These are phyloP conservation scores for Botryotinia calthae DNA, from an alignment of 2,329 filamentous ascomycete species.

Conservation along the genomic window DNA sequence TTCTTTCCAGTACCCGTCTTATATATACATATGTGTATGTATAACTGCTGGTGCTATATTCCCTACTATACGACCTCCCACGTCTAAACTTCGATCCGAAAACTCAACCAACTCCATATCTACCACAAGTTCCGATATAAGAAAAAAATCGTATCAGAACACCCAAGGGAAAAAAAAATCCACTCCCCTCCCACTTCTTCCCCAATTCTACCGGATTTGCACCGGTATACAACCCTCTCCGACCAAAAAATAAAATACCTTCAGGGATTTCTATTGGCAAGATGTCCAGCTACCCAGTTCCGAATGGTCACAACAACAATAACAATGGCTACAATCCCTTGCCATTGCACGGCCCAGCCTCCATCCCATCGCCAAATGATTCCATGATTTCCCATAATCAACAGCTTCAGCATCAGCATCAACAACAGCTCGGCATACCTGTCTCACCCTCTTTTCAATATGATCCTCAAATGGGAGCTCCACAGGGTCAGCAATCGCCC, in stretches of 20 bases:
- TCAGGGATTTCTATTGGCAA: constrained; percentile 11
- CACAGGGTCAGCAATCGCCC: constrained; percentile 24
- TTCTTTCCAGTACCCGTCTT: neutral
- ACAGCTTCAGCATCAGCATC: constrained; percentile 21
- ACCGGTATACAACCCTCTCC: constrained; percentile 16
- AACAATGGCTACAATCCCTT: constrained; percentile 15
- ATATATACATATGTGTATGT: neutral
- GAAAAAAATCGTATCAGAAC: neutral
- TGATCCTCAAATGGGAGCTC: constrained; percentile 21
- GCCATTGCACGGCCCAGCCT: constrained; percentile 19
- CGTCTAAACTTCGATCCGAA: constrained; percentile 4
- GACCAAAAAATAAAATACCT: neutral
- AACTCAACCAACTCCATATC: neutral
- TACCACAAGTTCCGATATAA: neutral
- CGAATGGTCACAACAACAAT: constrained; percentile 18
- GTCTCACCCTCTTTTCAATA: constrained; percentile 20
- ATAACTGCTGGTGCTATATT: neutral
- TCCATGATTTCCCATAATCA: constrained; percentile 18
- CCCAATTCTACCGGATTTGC: constrained; percentile 18
- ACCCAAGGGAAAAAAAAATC: neutral
- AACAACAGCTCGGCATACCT: constrained; percentile 19
- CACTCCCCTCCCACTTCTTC: neutral
- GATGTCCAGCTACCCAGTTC: constrained; percentile 21
- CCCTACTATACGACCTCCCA: neutral
- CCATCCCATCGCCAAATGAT: constrained; percentile 18